Evolutionary conservation across 2,329 filamentous ascomycete species (phyloP), one percentile per base, ranked within the genome.

Genomic region (Monosporascus sp.): DNA sequence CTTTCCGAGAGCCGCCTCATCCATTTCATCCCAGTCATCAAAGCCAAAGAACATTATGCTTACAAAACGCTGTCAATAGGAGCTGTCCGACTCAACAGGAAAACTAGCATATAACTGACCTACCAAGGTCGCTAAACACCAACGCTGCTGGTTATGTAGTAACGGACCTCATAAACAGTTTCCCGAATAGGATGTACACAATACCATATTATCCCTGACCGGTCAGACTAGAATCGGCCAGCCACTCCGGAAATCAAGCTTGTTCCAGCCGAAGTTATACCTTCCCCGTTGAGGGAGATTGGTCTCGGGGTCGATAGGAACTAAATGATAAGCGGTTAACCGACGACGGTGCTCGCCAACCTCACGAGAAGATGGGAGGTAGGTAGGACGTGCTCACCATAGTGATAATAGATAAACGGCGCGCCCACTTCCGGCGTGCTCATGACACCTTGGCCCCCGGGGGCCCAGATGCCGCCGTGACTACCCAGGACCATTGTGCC

Each of bases 251-350:
- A 63, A 63, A 37, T 59, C 50, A 24, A 62, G 57, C 54, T 62
- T 62, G 41, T 62, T 62, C 60, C 60, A 62, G 39, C 60, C 60
- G 31, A 62, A 58, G 2, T 55, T 52, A 50, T 54, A 60, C 31
- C 51, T 17, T 57, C 55, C 11, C 48, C 52, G 39, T 18, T 47
- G 20, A 3, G 55, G 56, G 3, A 43, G 55, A 6, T 58, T 55
- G 4, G 52, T 58, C 11, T 57, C 24, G 17, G 51, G 38, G 37
- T 60, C 47, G 37, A 52, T 55, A 43, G 54, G 58, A n/a, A 62
- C 56, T 60, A 35, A 43, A 17, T 20, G 46, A n/a, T 5, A 37
- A 17, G 37, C 11, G 1, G 41, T 57, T 41, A 57, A 49, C 24
- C 27, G 5, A 38, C 35, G 18, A n/a, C 5, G 15, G 17, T 14